Base-by-base conservation (phyloP, 371 early-diverging fungal genomes). In the Mortierella polycephala region DNA sequence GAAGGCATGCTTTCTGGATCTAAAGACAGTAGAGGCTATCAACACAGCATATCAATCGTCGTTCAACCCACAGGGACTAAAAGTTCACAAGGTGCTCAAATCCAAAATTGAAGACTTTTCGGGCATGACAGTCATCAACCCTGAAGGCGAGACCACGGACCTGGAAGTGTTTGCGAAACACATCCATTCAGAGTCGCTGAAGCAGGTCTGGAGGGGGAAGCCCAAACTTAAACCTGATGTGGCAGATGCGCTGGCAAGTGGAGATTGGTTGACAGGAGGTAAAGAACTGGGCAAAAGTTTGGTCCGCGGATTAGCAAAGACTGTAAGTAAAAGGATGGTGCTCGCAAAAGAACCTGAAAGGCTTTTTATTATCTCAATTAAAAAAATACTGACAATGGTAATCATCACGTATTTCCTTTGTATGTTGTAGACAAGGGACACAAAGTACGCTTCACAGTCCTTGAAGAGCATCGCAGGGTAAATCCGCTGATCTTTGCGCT, bases 101-200 rank as follows among this genome's bases (percentile, higher is more conserved):
- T 86, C 87, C 39, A 89, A 88, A 55, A 70, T 89, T n/a, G 89
- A 89, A 30, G 89, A 89, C 72, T 85, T 89, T 11, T 88, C 89
- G 37, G 89, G 87, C 60, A 87, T 86, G 61, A 83, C 85, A 1
- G 84, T 85, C 1, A 75, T 85, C 37, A 83, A 83, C 37, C 75
- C 58, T 14, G 89, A 88, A 57, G 73, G 79, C 51, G 79, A 79
- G 21, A 84, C 83, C 0, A 86, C 85, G 0, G 89, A 89, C 63
- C 85, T 90, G 30, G 91, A 89, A 52, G 74, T 83, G 39, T 90
- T 91, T 74, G 83, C 86, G 21, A 85, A 85, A 50, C 85, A 89
- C 64, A 86, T 87, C 8, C 82, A 85, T 5, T 81, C 86, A n/a
- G 91, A 88, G 20, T 86, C 88, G 2, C 69, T 90, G 11, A 69